phyloP scores from a whole-genome alignment of 1,139 yeast species.

The Kurtzmaniella quercitrusa region DNA sequence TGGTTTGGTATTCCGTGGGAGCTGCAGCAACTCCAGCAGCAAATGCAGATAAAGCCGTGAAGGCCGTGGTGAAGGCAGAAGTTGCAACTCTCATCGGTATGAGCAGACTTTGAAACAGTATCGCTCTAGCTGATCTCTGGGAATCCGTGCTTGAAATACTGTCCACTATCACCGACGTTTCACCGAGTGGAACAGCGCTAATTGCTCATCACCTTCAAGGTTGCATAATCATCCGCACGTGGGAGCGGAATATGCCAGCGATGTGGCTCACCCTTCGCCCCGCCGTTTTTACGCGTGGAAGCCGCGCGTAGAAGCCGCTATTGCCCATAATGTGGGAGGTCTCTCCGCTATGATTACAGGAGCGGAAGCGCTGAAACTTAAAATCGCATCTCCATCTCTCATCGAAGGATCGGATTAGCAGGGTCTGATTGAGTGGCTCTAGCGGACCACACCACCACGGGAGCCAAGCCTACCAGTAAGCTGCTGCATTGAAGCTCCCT shows the following conservation, averaged over 20 bases:
- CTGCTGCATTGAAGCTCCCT: no score
- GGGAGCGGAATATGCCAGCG: not conserved
- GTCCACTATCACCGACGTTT: no score
- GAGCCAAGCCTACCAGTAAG: no score
- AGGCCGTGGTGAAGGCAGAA: not conserved
- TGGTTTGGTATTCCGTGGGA: not conserved
- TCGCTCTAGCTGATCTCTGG: no score
- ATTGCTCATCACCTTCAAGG: conserved; percentile 1
- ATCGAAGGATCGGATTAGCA: not conserved
- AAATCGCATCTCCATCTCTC: not conserved
- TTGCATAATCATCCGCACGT: not conserved
- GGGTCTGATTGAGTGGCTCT: not conserved
- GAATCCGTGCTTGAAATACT: no score
- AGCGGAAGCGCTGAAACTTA: not conserved
- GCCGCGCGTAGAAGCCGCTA: not conserved
- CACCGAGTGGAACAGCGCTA: no score
- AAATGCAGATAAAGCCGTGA: not conserved
- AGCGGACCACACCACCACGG: no score
- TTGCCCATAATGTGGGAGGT: not conserved
- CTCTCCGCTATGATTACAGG: not conserved
- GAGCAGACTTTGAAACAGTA: no score
- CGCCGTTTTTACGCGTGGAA: not conserved
- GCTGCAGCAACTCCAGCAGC: not conserved
- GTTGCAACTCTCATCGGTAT: not conserved
- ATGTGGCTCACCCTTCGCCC: not conserved